Conservation (phyloP, 108 stramenopile genomes). For the Nannochloropsis salina region DNA sequence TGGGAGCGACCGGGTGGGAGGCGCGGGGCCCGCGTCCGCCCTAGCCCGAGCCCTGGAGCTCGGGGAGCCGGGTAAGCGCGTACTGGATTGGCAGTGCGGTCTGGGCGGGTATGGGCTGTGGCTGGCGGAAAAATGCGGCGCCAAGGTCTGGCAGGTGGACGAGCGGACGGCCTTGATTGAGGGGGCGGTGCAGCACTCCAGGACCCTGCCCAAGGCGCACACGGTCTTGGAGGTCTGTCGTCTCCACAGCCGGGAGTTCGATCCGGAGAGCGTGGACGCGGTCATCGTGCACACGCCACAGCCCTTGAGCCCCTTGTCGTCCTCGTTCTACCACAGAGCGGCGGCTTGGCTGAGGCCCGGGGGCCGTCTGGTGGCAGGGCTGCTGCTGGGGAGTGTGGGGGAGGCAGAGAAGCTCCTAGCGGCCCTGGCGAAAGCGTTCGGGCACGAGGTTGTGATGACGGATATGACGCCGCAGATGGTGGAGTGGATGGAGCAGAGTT, state of each 20-base stretch:
- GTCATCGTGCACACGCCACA: not conserved
- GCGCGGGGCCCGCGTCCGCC: not conserved
- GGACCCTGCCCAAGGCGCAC: not conserved
- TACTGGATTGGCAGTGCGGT: not conserved
- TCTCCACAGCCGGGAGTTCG: not conserved
- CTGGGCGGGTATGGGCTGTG: not conserved
- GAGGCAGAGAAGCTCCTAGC: not conserved
- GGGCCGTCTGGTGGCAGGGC: not conserved
- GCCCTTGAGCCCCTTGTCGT: not conserved
- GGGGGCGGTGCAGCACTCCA: not conserved
- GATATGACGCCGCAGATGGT: not conserved
- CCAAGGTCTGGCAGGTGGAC: constrained; percentile 12
- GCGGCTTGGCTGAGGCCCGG: not conserved
- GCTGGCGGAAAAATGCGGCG: not conserved
- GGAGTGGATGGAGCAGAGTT: not conserved
- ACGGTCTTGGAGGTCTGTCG: not conserved
- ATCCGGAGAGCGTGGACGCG: not conserved
- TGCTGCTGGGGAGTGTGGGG: not conserved
- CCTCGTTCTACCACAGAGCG: not conserved
- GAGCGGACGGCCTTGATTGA: constrained; percentile 11
- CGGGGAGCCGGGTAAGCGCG: not conserved
- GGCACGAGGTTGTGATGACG: not conserved
- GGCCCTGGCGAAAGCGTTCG: not conserved
- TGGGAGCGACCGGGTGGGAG: not conserved
- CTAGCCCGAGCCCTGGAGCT: not conserved